A percentile compares a stretch with the other conserved stretches of the same genome.
These are phyloP conservation scores for Fallopia convolvulus DNA, from an alignment of 148 eudicot genomes.

Conservation along the genomic window DNA sequence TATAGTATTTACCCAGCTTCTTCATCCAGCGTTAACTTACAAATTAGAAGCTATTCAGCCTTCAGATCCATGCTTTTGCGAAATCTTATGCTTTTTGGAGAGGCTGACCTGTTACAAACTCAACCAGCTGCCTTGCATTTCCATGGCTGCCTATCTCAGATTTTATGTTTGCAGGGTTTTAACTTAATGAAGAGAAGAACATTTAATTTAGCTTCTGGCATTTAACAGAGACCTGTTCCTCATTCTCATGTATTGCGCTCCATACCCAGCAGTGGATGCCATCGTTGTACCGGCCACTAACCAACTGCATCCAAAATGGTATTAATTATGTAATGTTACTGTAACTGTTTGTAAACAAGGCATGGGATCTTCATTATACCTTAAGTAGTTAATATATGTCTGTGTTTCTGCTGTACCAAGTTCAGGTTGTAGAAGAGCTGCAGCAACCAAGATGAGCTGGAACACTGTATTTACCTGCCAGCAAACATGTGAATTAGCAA, in stretches of 20 bases:
- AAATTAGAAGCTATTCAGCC: background rate
- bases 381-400: slow-evolving; percentile 62
- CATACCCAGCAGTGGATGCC: slow-evolving; percentile 83
- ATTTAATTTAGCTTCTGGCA: slow-evolving; percentile 20
- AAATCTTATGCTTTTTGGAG: background rate
- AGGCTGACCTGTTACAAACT: background rate
- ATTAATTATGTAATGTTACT: background rate
- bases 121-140: background rate
- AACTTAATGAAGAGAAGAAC: background rate
- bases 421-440: slow-evolving; percentile 93
- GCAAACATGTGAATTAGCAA: background rate
- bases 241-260: slow-evolving; percentile 51
- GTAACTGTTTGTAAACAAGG: background rate
- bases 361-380: slow-evolving; percentile 32
- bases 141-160: background rate
- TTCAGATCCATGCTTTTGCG: background rate
- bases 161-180: background rate
- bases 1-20: background rate
- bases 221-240: slow-evolving; percentile 28
- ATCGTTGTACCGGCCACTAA: slow-evolving; percentile 85
- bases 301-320: slow-evolving; percentile 48
- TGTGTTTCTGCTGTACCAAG: slow-evolving; percentile 63
- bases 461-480: slow-evolving; percentile 84
- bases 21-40: background rate
- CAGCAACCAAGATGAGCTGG: slow-evolving; percentile 71